Conservation (phyloP, 2,329 filamentous ascomycete genomes). For the Endothia cerciana region DNA sequence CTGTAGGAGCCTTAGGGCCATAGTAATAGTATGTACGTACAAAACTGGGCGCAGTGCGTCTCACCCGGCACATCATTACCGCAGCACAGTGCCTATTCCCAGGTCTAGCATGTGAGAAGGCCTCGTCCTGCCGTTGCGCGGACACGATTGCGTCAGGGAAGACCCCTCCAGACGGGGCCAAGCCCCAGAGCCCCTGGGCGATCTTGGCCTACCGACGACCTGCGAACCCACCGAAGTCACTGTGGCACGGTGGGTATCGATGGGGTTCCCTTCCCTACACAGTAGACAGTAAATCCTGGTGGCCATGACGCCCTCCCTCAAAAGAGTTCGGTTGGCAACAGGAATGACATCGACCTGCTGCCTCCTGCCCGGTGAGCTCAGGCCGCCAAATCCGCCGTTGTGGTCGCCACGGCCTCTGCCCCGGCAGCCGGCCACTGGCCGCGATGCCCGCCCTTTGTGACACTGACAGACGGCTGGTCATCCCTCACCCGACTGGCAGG, state of each 20-base stretch:
- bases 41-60: conserved; percentile 2
- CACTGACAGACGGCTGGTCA: not conserved
- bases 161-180: conserved; percentile 4
- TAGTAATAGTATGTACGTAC: not conserved
- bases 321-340: too few species aligned
- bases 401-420: not conserved
- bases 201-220: not conserved
- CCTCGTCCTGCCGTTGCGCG: conserved; percentile 1
- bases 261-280: too few species aligned
- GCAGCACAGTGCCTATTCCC: not conserved
- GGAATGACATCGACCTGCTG: not conserved
- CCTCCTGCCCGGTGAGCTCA: not conserved
- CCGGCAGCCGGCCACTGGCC: conserved; percentile 4
- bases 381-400: too few species aligned
- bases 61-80: not conserved
- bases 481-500: too few species aligned
- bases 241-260: not conserved
- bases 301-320: not conserved
- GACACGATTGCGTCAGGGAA: conserved; percentile 4
- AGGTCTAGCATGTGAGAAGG: not conserved
- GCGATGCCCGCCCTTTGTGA: not conserved
- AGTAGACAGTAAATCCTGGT: not conserved
- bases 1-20: not conserved
- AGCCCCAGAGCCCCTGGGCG: conserved; percentile 5
- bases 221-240: not conserved